These are phyloP conservation scores for Candida easanensis DNA, from an alignment of 805 yeast genomes.

Conservation along the genomic window DNA sequence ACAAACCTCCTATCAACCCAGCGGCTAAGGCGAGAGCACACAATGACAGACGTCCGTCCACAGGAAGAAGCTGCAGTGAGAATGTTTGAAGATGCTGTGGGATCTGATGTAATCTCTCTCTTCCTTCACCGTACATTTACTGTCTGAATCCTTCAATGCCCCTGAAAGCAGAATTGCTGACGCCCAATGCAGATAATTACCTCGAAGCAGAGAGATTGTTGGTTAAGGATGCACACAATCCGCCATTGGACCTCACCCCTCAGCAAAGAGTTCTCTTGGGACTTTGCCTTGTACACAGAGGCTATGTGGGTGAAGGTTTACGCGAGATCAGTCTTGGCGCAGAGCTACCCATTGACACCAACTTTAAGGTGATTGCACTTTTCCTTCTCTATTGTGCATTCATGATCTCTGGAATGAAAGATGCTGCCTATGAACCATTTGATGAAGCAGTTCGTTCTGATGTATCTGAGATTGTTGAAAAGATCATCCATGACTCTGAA, in stretches of 20 bases:
- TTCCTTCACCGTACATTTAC: slow-evolving; percentile 7
- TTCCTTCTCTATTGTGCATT: slow-evolving; percentile 7
- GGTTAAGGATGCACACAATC: not conserved
- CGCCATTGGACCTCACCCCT: not conserved
- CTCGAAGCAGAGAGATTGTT: slow-evolving; percentile 8
- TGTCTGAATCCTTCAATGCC: no score
- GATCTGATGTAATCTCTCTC: slow-evolving; percentile 3
- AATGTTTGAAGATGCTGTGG: not conserved
- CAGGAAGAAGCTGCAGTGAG: not conserved
- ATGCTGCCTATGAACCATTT: not conserved
- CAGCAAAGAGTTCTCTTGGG: slow-evolving; percentile 9
- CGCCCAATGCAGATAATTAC: slow-evolving; percentile 5
- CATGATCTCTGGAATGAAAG: not conserved
- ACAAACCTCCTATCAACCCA: no score
- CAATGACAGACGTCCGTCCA: not conserved
- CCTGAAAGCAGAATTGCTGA: no score
- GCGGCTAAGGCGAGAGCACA: not conserved
- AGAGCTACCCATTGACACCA: not conserved
- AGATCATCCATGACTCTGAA: not conserved
- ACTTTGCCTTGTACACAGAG: slow-evolving; percentile 14
- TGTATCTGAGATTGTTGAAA: not conserved
- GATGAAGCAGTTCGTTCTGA: slow-evolving; percentile 5
- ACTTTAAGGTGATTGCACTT: not conserved
- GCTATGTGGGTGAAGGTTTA: slow-evolving; percentile 7
- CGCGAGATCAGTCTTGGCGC: slow-evolving; percentile 12